Conservation (phyloP, 176 grass and related monocot species). For the Hyparrhenia diplandra region DNA sequence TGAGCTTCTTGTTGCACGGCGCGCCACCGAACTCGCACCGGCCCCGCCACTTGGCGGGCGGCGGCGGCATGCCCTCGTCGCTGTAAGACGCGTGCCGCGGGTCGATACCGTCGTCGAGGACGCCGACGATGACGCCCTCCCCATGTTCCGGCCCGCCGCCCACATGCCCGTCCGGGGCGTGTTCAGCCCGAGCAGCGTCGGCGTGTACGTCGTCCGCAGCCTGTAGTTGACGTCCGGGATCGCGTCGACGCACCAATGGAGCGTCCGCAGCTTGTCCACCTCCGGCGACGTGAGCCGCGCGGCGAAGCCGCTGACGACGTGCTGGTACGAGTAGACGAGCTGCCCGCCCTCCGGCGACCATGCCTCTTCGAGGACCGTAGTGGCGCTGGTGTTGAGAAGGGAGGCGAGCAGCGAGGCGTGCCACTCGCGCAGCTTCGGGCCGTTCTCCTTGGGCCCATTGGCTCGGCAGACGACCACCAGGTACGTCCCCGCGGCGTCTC, state of each 20-base stretch:
- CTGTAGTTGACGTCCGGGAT: slow-evolving; percentile 1
- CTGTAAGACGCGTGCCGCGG: slow-evolving; percentile 34
- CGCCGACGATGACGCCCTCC: slow-evolving; percentile 53
- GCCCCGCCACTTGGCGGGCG: slow-evolving; percentile 54
- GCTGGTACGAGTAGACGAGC: slow-evolving; percentile 52
- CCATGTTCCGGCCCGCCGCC: slow-evolving; percentile 38
- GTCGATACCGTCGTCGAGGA: slow-evolving; percentile 54
- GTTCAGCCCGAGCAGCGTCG: slow-evolving; percentile 27
- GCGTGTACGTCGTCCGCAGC: slow-evolving; percentile 44
- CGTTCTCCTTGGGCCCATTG: slow-evolving; percentile 2
- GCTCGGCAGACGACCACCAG: slow-evolving; percentile 35
- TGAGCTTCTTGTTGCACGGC: slow-evolving; percentile 71
- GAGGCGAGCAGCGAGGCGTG: slow-evolving; percentile 42
- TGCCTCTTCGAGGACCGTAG: slow-evolving; percentile 5
- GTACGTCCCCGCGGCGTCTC: background rate
- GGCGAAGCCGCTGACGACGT: slow-evolving; percentile 51
- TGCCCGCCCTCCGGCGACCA: background rate
- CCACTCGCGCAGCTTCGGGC: slow-evolving; percentile 15
- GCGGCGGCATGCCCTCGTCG: slow-evolving; percentile 40
- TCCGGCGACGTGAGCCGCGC: slow-evolving; percentile 28
- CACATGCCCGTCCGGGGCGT: slow-evolving; percentile 14
- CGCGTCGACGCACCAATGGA: slow-evolving; percentile 34
- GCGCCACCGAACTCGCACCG: slow-evolving; percentile 48
- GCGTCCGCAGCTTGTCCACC: slow-evolving; percentile 2
- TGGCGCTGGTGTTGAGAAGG: slow-evolving; percentile 27